These are phyloP conservation scores for Diaporthe vexans DNA, from an alignment of 2,329 filamentous ascomycete species.

Conservation along the genomic window DNA sequence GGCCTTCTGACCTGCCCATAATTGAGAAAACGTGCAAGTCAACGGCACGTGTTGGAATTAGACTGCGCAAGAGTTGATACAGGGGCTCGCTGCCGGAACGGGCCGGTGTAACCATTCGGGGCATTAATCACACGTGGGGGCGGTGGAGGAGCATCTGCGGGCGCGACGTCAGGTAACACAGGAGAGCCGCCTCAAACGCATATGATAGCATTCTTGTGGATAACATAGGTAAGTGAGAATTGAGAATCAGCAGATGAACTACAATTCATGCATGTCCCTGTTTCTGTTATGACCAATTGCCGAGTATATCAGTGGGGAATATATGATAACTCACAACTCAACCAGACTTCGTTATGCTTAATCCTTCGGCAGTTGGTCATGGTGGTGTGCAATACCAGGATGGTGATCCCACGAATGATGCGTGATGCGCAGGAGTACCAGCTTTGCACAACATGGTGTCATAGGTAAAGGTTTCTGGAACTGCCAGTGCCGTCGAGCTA, in stretches of 20 bases:
- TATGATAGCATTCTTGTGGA: constrained; percentile 4
- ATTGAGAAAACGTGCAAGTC: not conserved
- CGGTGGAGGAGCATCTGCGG: constrained; percentile 19
- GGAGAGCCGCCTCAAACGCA: not conserved
- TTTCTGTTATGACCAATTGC: not conserved
- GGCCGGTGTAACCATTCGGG: constrained; percentile 23
- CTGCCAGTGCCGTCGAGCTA: not conserved
- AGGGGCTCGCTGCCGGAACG: constrained; percentile 26
- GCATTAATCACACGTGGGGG: constrained; percentile 29
- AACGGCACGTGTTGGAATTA: not conserved
- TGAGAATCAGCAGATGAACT: not conserved
- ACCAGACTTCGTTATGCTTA: not conserved
- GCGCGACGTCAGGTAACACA: constrained; percentile 28
- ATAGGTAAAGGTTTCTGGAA: not conserved
- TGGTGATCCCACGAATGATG: not conserved
- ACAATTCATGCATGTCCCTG: not conserved
- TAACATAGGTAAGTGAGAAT: not conserved
- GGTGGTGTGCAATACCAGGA: not conserved
- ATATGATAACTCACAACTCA: constrained; percentile 5
- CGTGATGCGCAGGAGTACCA: not conserved
- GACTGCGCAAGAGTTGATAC: constrained; percentile 2
- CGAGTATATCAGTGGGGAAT: not conserved
- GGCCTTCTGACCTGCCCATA: not conserved
- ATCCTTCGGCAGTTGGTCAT: constrained; percentile 8
- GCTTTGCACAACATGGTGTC: too few relatives aligned